Evolutionary conservation across 805 yeast species (phyloP), one percentile per base, ranked within the genome.

Genomic region (Saturnispora quitensis): DNA sequence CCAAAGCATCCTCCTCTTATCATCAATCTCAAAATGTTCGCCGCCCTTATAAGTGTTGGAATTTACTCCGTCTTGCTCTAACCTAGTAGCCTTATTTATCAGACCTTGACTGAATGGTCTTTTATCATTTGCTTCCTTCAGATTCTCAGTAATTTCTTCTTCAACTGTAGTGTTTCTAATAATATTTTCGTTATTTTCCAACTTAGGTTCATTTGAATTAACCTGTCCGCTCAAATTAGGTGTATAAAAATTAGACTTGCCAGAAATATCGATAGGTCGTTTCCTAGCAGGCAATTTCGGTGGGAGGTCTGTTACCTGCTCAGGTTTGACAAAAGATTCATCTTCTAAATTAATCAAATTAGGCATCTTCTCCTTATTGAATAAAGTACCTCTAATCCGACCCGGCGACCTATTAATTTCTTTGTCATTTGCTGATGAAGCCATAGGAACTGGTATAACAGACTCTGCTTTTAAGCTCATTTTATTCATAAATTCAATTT

Each of bases 1-100:
- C 90, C 90, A 84, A 18, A 69, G 58, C 20, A 78, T 82, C 24
- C 73, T 73, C 44, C 70, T 74, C 52, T 73, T 78, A 56, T 81
- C 86, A 20, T 47, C 47, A 7, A 34, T 9, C 27, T 43, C 48
- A 28, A 10, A 38, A 38, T n/a, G 20, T 18, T 38, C 42, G 1
- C 17, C 42, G 10, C 42, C 42, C 18, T 18, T 38, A 15, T 38
- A 20, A 5, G 15, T 3, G 5, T 38, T 38, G 8, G 5, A 6
- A 10, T 38, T 17, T 10, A 18, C 12, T 18, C 15, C 42, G 4
- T 38, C 42, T 10, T 38, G 13, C 8, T 9, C 12, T 10, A 18
- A n/a, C 8, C 7, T 4, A 38, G 13, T n/a, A 18, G 18, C 18
- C 3, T 35, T 28, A 10, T 45, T 40, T 10, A 9, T 3, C 4